Percentiles rank a stretch among this genome's conserved stretches.
phyloP scores from a whole-genome alignment of 2,329 filamentous ascomycete genomes.

The Pseudogymnoascus sp. region DNA sequence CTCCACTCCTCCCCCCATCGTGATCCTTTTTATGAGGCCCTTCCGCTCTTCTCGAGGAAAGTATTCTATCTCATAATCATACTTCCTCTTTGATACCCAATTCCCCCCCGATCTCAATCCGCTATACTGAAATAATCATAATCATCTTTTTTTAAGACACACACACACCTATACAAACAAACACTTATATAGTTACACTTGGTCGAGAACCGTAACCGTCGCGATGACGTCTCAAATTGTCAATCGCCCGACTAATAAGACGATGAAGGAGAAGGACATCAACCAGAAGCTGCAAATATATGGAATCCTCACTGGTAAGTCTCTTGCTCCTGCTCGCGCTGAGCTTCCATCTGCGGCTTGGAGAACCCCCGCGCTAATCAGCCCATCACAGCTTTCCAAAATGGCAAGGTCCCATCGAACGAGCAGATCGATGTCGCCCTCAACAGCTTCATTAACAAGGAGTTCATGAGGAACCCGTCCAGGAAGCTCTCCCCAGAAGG shows the following conservation, averaged over 20 bases:
- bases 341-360: neutral
- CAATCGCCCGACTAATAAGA: conserved; percentile 24
- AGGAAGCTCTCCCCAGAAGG: conserved; percentile 76
- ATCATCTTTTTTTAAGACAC: neutral
- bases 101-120: neutral
- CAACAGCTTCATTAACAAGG: conserved; percentile 75
- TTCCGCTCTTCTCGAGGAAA: neutral
- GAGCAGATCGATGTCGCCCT: conserved; percentile 82
- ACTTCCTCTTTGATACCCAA: conserved; percentile 6
- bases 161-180: neutral
- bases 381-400: conserved; percentile 59
- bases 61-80: neutral
- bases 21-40: conserved; percentile 2
- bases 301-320: conserved; percentile 64
- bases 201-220: neutral
- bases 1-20: neutral
- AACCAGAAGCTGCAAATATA: conserved; percentile 93
- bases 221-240: conserved; percentile 13
- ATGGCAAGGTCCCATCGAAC: conserved; percentile 77
- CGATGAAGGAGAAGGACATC: conserved; percentile 47
- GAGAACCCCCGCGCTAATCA: neutral
- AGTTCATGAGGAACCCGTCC: conserved; percentile 60
- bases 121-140: neutral
- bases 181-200: neutral
- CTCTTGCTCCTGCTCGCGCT: neutral